phyloP scores from a whole-genome alignment of 208 protist species.

The Crithidia bombi region DNA sequence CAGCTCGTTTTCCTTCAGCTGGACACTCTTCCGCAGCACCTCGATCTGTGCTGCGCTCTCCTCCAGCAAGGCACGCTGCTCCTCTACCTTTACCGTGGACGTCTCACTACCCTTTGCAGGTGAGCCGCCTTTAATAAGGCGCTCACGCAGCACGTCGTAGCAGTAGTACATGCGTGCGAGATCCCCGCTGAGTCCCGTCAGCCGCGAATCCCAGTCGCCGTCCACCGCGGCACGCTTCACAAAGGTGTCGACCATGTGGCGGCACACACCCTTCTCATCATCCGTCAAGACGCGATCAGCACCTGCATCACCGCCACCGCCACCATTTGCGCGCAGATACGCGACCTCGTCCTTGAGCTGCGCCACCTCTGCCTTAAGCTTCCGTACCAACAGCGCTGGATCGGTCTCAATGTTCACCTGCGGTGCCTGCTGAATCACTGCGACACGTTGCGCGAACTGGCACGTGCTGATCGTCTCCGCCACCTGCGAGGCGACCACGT shows the following conservation, averaged over 20 bases:
- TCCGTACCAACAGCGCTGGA: conserved; percentile 84
- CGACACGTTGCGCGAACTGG: conserved; percentile 89
- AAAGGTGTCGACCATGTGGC: conserved; percentile 69
- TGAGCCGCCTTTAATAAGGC: conserved; percentile 20
- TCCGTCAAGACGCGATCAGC: conserved; percentile 63
- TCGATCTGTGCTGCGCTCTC: conserved; percentile 56
- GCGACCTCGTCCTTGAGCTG: conserved; percentile 88
- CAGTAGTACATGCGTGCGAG: conserved; percentile 89
- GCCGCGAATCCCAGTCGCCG: conserved; percentile 39
- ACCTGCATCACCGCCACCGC: conserved; percentile 14
- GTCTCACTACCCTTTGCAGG: conserved; percentile 6
- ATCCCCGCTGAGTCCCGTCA: conserved; percentile 85
- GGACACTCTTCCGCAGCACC: conserved; percentile 72
- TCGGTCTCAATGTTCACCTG: conserved; percentile 92
- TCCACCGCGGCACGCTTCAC: conserved; percentile 46
- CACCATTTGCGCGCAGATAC: conserved; percentile 68
- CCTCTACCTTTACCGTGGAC: not conserved
- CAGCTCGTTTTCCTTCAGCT: conserved; percentile 94
- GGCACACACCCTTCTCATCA: conserved; percentile 77
- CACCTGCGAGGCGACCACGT: conserved; percentile 56
- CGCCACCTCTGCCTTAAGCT: conserved; percentile 88
- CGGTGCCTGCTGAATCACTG: conserved; percentile 87
- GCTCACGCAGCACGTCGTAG: conserved; percentile 79
- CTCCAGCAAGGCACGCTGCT: conserved; percentile 22
- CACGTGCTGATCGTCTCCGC: conserved; percentile 92